Conservation (phyloP, 768 basidiomycete genomes). For the Russula griseocarnosa region DNA sequence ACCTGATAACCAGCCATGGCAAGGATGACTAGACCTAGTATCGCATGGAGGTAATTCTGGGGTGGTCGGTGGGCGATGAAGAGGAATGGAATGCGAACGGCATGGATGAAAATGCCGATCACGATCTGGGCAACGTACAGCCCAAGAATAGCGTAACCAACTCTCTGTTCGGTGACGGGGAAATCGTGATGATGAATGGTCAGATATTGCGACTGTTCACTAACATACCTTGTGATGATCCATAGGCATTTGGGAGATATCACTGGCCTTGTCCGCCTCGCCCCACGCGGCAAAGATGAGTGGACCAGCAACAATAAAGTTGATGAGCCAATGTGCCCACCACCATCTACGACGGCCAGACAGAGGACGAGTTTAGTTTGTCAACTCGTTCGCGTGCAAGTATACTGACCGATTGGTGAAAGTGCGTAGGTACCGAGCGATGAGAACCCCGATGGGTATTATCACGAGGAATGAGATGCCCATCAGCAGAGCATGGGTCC, state of each 20-base stretch:
- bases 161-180: slow-evolving; percentile 37
- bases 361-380: not conserved
- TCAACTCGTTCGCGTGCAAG: not conserved
- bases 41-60: slow-evolving; percentile 42
- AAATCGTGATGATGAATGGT: not conserved
- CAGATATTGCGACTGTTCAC: not conserved
- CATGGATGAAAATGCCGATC: slow-evolving; percentile 52
- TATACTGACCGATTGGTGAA: too few species aligned
- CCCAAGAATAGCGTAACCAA: slow-evolving; percentile 50
- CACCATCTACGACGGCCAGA: slow-evolving; percentile 12
- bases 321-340: slow-evolving; percentile 15
- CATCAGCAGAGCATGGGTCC: slow-evolving; percentile 13
- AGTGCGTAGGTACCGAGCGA: slow-evolving; percentile 19
- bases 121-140: slow-evolving; percentile 50
- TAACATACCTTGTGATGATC: slow-evolving; percentile 41
- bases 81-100: slow-evolving; percentile 42
- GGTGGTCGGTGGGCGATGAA: slow-evolving; percentile 38
- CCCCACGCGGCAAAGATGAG: slow-evolving; percentile 51
- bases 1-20: slow-evolving; percentile 49
- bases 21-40: slow-evolving; percentile 53
- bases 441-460: slow-evolving; percentile 7
- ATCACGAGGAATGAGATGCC: slow-evolving; percentile 15
- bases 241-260: not conserved
- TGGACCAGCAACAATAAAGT: slow-evolving; percentile 42
- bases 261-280: slow-evolving; percentile 32